Conservation (phyloP, 495 filamentous ascomycete species). For the Aspergillus leporis region DNA sequence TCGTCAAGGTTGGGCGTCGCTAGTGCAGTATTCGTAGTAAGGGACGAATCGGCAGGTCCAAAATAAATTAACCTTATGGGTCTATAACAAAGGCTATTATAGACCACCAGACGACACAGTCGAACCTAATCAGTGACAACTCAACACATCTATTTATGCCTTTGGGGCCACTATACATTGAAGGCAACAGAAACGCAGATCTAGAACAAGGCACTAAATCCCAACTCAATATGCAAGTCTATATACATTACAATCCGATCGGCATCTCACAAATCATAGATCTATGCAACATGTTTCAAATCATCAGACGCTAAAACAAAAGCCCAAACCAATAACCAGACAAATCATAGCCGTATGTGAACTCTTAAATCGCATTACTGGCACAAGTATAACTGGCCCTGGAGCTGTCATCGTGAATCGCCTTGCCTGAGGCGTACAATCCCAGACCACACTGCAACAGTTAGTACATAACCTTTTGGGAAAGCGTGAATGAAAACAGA, state of each 20-base stretch:
- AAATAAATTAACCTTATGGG: background rate
- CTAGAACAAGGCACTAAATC: background rate
- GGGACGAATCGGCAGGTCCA: background rate
- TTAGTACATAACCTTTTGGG: background rate
- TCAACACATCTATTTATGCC: background rate
- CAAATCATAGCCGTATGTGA: conserved; percentile 5
- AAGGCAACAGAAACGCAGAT: background rate
- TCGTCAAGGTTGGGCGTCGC: background rate
- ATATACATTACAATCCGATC: background rate
- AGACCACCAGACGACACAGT: background rate
- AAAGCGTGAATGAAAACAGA: background rate
- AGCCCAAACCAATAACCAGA: conserved; percentile 2
- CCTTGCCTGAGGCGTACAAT: conserved; percentile 40
- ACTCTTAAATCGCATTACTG: conserved; percentile 28
- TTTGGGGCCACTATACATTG: background rate
- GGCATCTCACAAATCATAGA: background rate
- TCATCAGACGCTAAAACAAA: background rate
- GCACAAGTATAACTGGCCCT: conserved; percentile 36
- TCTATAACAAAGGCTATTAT: background rate
- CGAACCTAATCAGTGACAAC: background rate
- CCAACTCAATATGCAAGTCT: background rate
- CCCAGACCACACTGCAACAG: conserved; percentile 35
- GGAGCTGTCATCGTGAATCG: conserved; percentile 39
- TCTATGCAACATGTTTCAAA: conserved; percentile 2
- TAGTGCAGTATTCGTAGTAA: background rate